Percentiles rank a stretch among this genome's conserved stretches.
These are phyloP conservation scores for Rutidosis leptorrhynchoides DNA, from an alignment of 129 eudicot species.

Conservation along the genomic window DNA sequence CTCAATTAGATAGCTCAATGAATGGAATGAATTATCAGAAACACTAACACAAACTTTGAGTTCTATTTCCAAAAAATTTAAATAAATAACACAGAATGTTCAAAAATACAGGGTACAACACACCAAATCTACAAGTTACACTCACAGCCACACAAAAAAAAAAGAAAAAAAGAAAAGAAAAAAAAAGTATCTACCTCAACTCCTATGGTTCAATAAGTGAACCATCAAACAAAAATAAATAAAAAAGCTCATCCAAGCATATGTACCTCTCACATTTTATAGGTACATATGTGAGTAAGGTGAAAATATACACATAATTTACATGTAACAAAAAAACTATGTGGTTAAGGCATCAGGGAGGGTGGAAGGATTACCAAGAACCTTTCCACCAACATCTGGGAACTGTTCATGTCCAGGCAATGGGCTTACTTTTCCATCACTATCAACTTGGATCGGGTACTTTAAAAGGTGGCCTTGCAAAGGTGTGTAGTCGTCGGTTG, in stretches of 20 bases:
- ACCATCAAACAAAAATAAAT: background rate
- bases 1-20: background rate
- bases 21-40: background rate
- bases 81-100: background rate
- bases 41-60: slow-evolving; percentile 5
- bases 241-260: slow-evolving; percentile 12
- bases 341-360: slow-evolving; percentile 79
- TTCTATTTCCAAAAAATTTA: background rate
- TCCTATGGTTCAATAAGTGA: slow-evolving; percentile 1
- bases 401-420: slow-evolving; percentile 67
- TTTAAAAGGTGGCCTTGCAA: slow-evolving; percentile 82
- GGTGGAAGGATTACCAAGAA: slow-evolving; percentile 56
- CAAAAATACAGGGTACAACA: slow-evolving; percentile 15
- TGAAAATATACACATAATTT: slow-evolving; percentile 15
- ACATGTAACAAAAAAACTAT: slow-evolving; percentile 12
- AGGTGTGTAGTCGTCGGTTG: slow-evolving; percentile 44
- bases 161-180: too few species aligned
- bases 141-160: too few species aligned
- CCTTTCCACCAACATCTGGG: slow-evolving; percentile 87
- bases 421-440: slow-evolving; percentile 55
- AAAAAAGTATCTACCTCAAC: slow-evolving; percentile 15
- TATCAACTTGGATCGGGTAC: slow-evolving; percentile 60
- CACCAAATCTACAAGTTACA: slow-evolving; percentile 9
- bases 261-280: slow-evolving; percentile 7
- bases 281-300: slow-evolving; percentile 15